Evolutionary conservation across 805 yeast species (phyloP), one percentile per base, ranked within the genome.

Genomic region (Starmera dryadoides): DNA sequence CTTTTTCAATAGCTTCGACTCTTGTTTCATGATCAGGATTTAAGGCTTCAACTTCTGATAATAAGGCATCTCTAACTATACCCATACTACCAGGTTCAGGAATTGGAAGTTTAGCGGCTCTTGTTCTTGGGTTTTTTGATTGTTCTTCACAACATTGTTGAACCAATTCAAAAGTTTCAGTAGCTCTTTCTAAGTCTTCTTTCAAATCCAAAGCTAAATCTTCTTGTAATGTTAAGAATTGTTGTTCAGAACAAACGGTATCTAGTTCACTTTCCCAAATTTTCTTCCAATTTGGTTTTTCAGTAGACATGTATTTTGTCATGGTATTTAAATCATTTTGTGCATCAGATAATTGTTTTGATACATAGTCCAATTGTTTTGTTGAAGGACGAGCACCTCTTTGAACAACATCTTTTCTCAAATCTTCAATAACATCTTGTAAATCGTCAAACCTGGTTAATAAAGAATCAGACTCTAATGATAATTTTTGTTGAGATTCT

Each of bases 211-310:
- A 70, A 2, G 86, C 76, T 39, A 94, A 72, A 43, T 86, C 95
- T 51, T 87, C 96, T 59, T 91, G 97, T 16, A 87, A 71, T 40
- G 85, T 85, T 62, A 89, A 78, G 58, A 87, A 87, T 48, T 91
- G 94, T 58, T 93, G 98, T 53, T 89, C 97, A 52, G 87, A 95
- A 47, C 95, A 83, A 12, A 93, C 91, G 29, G 81, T 81, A 44
- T 87, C 93, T 40, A 93, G 71, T 55, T 88, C 96, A 5, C 81
- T 66, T 55, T 89, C 96, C 97, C 98, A 91, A 8, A 86, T 81
- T 48, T 76, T 76, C 55, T 86, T 85, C 96, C 98, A 88, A 25
- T 77, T 78, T 6, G 88, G 81, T 47, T 84, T 84, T 54, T 88
- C 98, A 4, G 67, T 65, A 1, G 60, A 52, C 30, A 93, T 80